Base-by-base conservation (phyloP, 306 rosid species). In the Cercis canadensis region DNA sequence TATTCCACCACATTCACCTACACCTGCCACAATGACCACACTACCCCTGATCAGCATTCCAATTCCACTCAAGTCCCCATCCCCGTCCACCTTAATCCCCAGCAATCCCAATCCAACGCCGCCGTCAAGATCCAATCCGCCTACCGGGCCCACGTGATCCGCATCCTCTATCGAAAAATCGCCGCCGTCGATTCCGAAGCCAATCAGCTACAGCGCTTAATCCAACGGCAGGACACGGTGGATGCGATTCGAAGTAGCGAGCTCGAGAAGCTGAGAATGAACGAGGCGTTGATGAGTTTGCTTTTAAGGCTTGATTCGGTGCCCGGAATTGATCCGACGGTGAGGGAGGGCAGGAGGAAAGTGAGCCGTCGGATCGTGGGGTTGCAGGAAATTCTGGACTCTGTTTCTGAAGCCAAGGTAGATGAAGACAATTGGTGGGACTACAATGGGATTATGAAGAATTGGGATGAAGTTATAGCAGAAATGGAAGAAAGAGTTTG, bases 191-290 rank as follows among this genome's bases (percentile, higher is more conserved):
- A 86, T 52, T 75, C 80, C 52, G 96, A 88, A 52, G 87, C 98
- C 65, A 81, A 87, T 45, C 73, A 21, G 17, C 82, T 88, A 9
- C 88, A 88, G 50, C 75, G 82, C 49, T 59, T 80, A 19, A 93
- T 93, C 83, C 97, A 93, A 39, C 89, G 84, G 34, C 98, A 93
- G 87, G 97, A 93, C 24, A 93, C 97, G 0, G 96, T 93, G n/a
- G 98, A 93, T 75, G 90, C 92, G 15, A 81, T 93, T 3, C 87
- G 97, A 70, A 69, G 81, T 81, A 75, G 69, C 78, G 85, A 83
- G 14, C 75, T 83, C 0, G 97, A 87, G 87, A 89, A 86, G 81
- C 69, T 87, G 69, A 81, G 70, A 69, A 76, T 90, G 87, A 90
- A 93, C 85, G 98, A 93, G 77, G 80, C 94, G 1, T 60, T 93